Evolutionary conservation across 108 stramenopile species (phyloP).

Genomic region (Discostella pseudostelligera): DNA sequence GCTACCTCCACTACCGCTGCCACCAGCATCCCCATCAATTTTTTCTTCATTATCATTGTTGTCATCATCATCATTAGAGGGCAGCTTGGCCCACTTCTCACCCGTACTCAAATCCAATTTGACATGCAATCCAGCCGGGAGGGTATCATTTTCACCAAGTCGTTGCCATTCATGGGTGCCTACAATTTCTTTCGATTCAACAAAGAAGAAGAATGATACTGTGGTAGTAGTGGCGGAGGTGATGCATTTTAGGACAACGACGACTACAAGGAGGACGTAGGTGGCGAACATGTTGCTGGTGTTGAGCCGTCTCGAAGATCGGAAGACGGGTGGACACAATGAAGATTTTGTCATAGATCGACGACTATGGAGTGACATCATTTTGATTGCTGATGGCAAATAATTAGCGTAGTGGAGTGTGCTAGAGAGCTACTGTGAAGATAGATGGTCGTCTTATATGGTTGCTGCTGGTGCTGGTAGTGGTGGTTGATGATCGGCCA

Average conservation of each 20-base stretch:
- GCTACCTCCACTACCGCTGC: constrained; percentile 8
- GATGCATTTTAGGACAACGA: background rate
- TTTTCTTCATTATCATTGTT: constrained; percentile 11
- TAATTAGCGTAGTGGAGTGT: too few species aligned
- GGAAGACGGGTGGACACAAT: too few species aligned
- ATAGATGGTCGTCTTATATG: too few species aligned
- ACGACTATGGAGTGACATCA: too few species aligned
- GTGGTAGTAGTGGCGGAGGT: background rate
- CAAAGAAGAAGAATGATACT: background rate
- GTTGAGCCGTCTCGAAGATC: too few species aligned
- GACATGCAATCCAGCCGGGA: constrained; percentile 80
- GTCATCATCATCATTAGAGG: constrained; percentile 32
- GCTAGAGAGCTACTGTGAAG: too few species aligned
- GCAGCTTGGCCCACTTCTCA: constrained; percentile 83
- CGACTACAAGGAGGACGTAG: background rate
- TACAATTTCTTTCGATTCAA: constrained; percentile 64
- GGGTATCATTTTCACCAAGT: constrained; percentile 70
- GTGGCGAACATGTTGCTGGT: background rate
- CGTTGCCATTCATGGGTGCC: constrained; percentile 70
- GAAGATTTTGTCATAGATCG: too few species aligned
- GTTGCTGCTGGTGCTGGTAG: too few species aligned
- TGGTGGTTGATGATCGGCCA: too few species aligned
- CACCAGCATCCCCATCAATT: constrained; percentile 5
- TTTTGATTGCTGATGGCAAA: too few species aligned
- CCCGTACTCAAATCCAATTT: constrained; percentile 81